Percentiles rank a stretch among this genome's conserved stretches.
These are phyloP conservation scores for Pseudocercospora cruenta DNA, from an alignment of 2,329 filamentous ascomycete genomes.

Conservation along the genomic window DNA sequence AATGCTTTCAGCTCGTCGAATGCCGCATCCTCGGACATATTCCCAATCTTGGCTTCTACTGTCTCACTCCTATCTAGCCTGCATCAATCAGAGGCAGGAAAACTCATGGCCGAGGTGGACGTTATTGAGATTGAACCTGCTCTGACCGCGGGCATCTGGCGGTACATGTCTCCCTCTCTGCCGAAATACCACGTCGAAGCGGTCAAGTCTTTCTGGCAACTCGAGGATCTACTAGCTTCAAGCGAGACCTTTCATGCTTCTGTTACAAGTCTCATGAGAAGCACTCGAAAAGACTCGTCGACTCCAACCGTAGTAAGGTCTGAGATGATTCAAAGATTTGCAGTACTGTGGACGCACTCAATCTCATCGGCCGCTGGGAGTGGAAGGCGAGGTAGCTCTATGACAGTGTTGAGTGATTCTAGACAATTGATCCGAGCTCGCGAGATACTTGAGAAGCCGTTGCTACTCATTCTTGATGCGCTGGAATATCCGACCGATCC, in stretches of 20 bases:
- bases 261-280: conserved; percentile 20
- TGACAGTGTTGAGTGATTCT: conserved; percentile 30
- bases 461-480: conserved; percentile 80
- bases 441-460: conserved; percentile 75
- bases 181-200: conserved; percentile 96
- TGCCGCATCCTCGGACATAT: conserved; percentile 9
- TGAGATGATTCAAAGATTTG: conserved; percentile 72
- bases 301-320: conserved; percentile 7
- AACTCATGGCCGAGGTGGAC: conserved; percentile 41
- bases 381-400: conserved; percentile 36
- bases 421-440: conserved; percentile 25
- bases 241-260: conserved; percentile 28
- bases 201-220: conserved; percentile 80
- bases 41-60: conserved; percentile 29
- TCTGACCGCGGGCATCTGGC: conserved; percentile 76
- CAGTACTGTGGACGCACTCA: conserved; percentile 80
- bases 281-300: background rate
- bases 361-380: conserved; percentile 38
- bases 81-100: conserved; percentile 2
- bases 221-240: conserved; percentile 59
- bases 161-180: conserved; percentile 75
- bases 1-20: background rate
- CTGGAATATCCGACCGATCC: conserved; percentile 74
- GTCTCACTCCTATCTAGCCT: conserved; percentile 27
- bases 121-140: conserved; percentile 67